Evolutionary conservation across 2,329 filamentous ascomycete species (phyloP).

Genomic region (Thermomyces lanuginosus): DNA sequence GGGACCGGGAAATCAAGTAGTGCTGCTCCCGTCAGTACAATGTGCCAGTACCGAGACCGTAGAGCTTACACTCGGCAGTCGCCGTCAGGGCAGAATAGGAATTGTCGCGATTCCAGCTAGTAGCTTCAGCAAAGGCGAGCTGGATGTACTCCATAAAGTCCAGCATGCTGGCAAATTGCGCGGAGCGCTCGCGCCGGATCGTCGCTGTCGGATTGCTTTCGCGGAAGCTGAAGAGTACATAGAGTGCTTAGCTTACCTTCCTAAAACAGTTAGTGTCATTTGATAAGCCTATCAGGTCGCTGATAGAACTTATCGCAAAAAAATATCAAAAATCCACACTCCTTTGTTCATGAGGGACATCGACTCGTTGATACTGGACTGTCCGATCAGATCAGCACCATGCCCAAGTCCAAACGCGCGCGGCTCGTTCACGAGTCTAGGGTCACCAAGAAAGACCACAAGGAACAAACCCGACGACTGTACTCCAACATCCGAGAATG

Average conservation of each 20-base stretch:
- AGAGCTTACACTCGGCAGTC: conserved; percentile 59
- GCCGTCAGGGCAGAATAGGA: conserved; percentile 76
- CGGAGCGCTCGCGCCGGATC: no score
- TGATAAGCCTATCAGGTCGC: no score
- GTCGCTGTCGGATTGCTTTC: background rate
- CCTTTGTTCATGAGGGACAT: conserved; percentile 3
- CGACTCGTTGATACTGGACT: background rate
- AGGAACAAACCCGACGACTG: conserved; percentile 71
- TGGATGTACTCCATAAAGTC: conserved; percentile 97
- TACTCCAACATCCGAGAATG: conserved; percentile 77
- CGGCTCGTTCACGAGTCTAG: conserved; percentile 81
- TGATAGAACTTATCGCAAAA: conserved; percentile 26
- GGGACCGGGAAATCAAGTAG: conserved; percentile 82
- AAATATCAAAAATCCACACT: conserved; percentile 15
- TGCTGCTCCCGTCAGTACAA: no score
- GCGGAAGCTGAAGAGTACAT: conserved; percentile 18
- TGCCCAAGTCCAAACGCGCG: conserved; percentile 93
- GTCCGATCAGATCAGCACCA: conserved; percentile 26
- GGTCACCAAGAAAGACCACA: conserved; percentile 81
- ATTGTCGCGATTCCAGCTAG: conserved; percentile 81
- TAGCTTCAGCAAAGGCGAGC: conserved; percentile 71
- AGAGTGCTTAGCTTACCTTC: no score
- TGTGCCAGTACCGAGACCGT: no score
- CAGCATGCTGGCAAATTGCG: conserved; percentile 46
- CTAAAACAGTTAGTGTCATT: no score